Percentiles rank a stretch among this genome's conserved stretches.
Conservation (phyloP, 2,329 filamentous ascomycete species). For the Xylaria sp. region DNA sequence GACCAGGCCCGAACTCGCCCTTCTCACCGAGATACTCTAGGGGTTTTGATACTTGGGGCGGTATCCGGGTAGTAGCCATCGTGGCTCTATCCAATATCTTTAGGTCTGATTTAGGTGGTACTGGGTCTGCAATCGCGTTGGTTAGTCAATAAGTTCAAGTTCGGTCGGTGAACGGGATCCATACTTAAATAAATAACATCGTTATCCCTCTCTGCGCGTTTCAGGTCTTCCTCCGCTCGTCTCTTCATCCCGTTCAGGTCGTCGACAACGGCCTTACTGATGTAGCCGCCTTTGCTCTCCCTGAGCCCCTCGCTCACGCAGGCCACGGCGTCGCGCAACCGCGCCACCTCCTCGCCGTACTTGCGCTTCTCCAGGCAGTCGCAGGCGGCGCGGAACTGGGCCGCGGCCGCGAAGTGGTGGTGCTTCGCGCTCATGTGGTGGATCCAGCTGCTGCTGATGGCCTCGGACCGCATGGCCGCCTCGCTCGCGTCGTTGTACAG, state of each 20-base stretch:
- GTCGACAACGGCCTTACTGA: slow-evolving; percentile 78
- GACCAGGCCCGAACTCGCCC: slow-evolving; percentile 76
- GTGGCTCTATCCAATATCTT: slow-evolving; percentile 82
- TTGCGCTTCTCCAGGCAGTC: slow-evolving; percentile 91
- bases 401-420: slow-evolving; percentile 93
- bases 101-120: slow-evolving; percentile 86
- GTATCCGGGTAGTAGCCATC: slow-evolving; percentile 81
- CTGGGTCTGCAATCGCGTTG: slow-evolving; percentile 55
- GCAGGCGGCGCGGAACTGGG: slow-evolving; percentile 87
- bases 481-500: slow-evolving; percentile 85
- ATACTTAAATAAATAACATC: slow-evolving; percentile 87
- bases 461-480: slow-evolving; percentile 83
- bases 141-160: slow-evolving; percentile 35
- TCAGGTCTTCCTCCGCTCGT: slow-evolving; percentile 82
- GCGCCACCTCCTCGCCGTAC: slow-evolving; percentile 93
- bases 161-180: slow-evolving; percentile 27
- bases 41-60: slow-evolving; percentile 80
- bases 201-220: slow-evolving; percentile 93
- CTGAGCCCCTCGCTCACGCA: slow-evolving; percentile 87
- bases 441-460: slow-evolving; percentile 93
- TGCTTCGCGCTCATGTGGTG: slow-evolving; percentile 97
- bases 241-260: slow-evolving; percentile 84
- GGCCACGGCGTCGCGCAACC: slow-evolving; percentile 76
- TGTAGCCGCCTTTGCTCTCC: slow-evolving; percentile 71
- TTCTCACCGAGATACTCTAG: slow-evolving; percentile 79